Evolutionary conservation across 495 filamentous ascomycete species (phyloP).

Genomic region (Penicillium pulvis): DNA sequence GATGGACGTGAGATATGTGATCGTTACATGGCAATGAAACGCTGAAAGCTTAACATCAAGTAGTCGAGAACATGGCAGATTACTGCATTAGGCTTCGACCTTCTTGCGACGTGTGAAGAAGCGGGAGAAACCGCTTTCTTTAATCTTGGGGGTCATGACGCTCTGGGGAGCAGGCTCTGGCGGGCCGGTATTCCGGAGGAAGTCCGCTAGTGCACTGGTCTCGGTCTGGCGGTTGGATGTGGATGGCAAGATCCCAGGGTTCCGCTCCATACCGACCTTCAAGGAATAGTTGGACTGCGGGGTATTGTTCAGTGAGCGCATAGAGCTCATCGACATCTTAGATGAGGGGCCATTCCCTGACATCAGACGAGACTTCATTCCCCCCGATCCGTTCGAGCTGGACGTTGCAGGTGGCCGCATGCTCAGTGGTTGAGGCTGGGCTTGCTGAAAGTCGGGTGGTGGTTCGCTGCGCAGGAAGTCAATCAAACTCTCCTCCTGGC

Average conservation of each 20-base stretch:
- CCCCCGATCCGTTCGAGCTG: constrained; percentile 51
- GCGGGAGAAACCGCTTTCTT: constrained; percentile 38
- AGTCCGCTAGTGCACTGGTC: constrained; percentile 77
- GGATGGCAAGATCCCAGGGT: constrained; percentile 31
- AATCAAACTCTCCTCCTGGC: constrained; percentile 68
- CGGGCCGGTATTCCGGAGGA: constrained; percentile 76
- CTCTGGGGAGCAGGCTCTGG: constrained; percentile 42
- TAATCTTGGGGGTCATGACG: constrained; percentile 21
- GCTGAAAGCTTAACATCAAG: constrained; percentile 37
- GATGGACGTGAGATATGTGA: constrained; percentile 32
- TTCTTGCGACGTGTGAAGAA: constrained; percentile 49
- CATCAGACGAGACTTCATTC: constrained; percentile 65
- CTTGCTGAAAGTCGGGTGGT: constrained; percentile 61
- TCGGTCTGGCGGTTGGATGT: constrained; percentile 40
- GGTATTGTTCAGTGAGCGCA: constrained; percentile 32
- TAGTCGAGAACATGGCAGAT: constrained; percentile 2
- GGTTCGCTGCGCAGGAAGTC: constrained; percentile 88
- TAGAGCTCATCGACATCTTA: constrained; percentile 37
- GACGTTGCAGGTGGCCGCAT: constrained; percentile 35
- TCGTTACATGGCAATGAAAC: constrained; percentile 37
- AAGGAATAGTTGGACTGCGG: constrained; percentile 39
- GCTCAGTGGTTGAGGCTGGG: constrained; percentile 42
- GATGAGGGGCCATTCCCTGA: constrained; percentile 30
- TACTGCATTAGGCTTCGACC: constrained; percentile 33
- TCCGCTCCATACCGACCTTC: constrained; percentile 43